Conservation (phyloP, 139 green algal genomes). For the Parachlorella kessleri region DNA sequence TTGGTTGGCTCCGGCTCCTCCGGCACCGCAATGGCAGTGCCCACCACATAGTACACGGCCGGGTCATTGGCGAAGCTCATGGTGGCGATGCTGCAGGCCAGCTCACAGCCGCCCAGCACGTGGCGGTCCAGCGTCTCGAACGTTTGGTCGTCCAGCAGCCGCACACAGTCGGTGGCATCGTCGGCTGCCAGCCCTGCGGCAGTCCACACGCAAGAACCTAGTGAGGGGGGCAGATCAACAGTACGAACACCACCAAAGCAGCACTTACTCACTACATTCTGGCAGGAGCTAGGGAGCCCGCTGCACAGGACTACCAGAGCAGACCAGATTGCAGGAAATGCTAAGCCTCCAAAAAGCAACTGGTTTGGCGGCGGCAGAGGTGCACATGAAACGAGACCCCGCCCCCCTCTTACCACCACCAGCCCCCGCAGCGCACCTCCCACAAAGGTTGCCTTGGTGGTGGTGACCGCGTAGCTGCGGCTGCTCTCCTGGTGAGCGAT, state of each 20-base stretch:
- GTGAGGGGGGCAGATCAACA: no score
- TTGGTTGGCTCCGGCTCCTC: constrained; percentile 87
- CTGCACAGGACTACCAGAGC: no score
- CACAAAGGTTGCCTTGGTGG: constrained; percentile 33
- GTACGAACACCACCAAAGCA: no score
- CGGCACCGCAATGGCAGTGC: constrained; percentile 70
- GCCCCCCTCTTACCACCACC: no score
- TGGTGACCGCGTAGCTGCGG: constrained; percentile 54
- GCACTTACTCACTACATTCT: no score
- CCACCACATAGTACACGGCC: constrained; percentile 80
- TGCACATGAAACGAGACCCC: no score
- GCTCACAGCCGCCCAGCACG: constrained; percentile 66
- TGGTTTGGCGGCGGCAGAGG: no score
- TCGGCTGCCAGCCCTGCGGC: background rate
- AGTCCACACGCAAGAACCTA: background rate
- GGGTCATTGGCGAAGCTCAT: constrained; percentile 52
- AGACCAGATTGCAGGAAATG: no score
- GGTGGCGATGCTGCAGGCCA: constrained; percentile 55
- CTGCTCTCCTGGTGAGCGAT: constrained; percentile 83
- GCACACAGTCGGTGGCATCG: constrained; percentile 45
- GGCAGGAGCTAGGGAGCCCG: no score
- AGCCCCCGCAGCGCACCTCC: constrained; percentile 9
- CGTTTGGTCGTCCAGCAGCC: constrained; percentile 76
- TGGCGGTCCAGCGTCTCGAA: constrained; percentile 76
- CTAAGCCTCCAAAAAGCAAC: no score